Evolutionary conservation across 2,329 filamentous ascomycete genomes (phyloP), one percentile per base, ranked within the genome.

Genomic region (Fusarium ramigenum): DNA sequence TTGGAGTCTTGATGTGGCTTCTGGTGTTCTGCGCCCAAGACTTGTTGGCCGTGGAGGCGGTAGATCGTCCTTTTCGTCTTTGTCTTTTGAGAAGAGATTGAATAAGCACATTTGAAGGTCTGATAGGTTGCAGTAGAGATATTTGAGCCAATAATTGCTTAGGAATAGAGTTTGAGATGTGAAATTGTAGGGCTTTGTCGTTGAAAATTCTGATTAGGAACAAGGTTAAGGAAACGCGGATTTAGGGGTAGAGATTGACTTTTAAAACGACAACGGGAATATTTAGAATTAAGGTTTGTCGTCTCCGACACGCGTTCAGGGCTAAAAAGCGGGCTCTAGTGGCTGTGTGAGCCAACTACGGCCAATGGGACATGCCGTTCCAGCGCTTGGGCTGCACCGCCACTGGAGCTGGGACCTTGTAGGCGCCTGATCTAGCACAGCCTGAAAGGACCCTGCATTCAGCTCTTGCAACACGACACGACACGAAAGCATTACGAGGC

Each of bases 11-110:
- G 70, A 73, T 18, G 70, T 73, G 2, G 70, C 70, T 7, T 60
- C 70, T 23, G 70, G 37, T 28, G 70, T 73, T 58, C 70, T 68
- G 25, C 61, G 58, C 14, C 70, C 70, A 34, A 73, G 25, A 8
- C 28, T 61, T 19, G 42, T 28, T 32, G 70, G 70, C 9, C 37
- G 47, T 19, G 70, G 44, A 25, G 59, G 53, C 16, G 70, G 70
- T 32, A 54, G 40, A 2, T 71, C 19, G 40, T 69, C 32, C 56
- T 52, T 42, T 39, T 67, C 40, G 19, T 71, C 54, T 19, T 58
- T 53, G 18, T 39, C 23, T 67, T 63, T 67, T 37, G 70, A 73
- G 44, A 74, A 73, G 30, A 74, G 40, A 21, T 61, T 74, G 53
- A 66, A 73, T 14, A 73, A 23, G 30, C 70, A 74, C 70, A 73